Evolutionary conservation across 1,139 yeast species (phyloP), one percentile per base, ranked within the genome.

Genomic region (Yamadazyma siamensis): DNA sequence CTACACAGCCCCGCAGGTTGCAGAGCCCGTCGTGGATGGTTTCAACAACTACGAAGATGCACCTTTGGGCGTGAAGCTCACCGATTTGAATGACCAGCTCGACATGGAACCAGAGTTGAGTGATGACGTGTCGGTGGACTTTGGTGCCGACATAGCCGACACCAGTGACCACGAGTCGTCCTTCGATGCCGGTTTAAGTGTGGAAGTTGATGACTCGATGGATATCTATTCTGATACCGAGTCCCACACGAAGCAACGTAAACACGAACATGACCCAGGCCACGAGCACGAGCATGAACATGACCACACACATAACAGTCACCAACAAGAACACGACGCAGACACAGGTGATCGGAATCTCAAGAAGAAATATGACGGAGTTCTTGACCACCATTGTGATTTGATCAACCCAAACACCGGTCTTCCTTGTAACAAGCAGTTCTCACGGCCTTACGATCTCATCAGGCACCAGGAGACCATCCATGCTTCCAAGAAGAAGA

Each of bases 371-470:
- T 27, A 30, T 17, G 36, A 36, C 29, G 31, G 36, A 13, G 15
- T 32, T 2, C 68, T 67, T 2, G 54, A 64, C 35, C 74, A 66
- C 39, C 59, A 61, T 34, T 68, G 74, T 50, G 63, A 71, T 34
- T 64, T 83, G 53, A 59, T 75, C 13, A 81, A 80, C 49, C 80
- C 86, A 12, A 53, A 69, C 10, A 70, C 69, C 2, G 71, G 71
- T 5, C 43, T 50, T 29, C 61, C 69, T 9, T 68, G 75, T 44
- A 57, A 59, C 39, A 66, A 67, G 47, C 69, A 66, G 36, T 68
- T 68, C 37, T 65, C 72, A 15, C 55, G 75, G 36, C 73, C 74
- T 8, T 68, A 68, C 40, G 75, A 68, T 50, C 56, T 68, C 41
- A 65, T 68, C 23, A 60, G 75, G 40, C 75, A 68, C 45, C 74